A percentile compares a stretch with the other conserved stretches of the same genome.
phyloP scores from a whole-genome alignment of 495 filamentous ascomycete genomes.

The Penicillium ucsense region DNA sequence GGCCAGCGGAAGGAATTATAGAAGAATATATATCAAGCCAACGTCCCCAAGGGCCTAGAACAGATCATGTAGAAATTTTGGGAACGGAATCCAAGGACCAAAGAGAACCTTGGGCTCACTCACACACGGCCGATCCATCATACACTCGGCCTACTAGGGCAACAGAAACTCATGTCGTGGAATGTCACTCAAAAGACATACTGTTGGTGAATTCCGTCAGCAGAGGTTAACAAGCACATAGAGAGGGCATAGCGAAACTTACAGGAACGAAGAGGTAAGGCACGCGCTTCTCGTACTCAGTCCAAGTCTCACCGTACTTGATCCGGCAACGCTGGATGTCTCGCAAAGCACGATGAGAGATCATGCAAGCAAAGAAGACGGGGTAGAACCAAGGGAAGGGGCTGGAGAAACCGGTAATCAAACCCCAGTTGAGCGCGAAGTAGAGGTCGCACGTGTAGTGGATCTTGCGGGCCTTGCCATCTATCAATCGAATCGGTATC shows the following conservation, averaged over 20 bases:
- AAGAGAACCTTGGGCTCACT: no score
- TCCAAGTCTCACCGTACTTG: constrained; percentile 92
- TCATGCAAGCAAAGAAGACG: constrained; percentile 85
- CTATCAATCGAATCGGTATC: constrained; percentile 14
- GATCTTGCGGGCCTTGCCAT: constrained; percentile 84
- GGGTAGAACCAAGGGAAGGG: constrained; percentile 98
- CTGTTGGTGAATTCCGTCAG: constrained; percentile 4
- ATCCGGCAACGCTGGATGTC: constrained; percentile 75
- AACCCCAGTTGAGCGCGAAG: constrained; percentile 58
- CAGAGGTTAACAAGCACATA: background rate
- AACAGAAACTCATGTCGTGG: background rate
- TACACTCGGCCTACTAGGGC: no score
- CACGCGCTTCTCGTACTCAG: constrained; percentile 76
- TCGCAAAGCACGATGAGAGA: constrained; percentile 73
- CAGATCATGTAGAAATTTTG: no score
- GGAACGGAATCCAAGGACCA: no score
- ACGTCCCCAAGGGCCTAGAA: no score
- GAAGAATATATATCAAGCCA: constrained; percentile 1
- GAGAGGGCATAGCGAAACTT: constrained; percentile 28
- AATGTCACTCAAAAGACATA: constrained; percentile 24
- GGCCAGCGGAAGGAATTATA: constrained; percentile 9
- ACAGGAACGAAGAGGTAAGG: constrained; percentile 97
- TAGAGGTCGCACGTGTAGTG: constrained; percentile 89
- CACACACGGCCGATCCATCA: no score
- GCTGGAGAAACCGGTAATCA: constrained; percentile 58